Evolutionary conservation across 495 filamentous ascomycete genomes (phyloP), one percentile per base, ranked within the genome.

Genomic region (Podospora pseudocomata): DNA sequence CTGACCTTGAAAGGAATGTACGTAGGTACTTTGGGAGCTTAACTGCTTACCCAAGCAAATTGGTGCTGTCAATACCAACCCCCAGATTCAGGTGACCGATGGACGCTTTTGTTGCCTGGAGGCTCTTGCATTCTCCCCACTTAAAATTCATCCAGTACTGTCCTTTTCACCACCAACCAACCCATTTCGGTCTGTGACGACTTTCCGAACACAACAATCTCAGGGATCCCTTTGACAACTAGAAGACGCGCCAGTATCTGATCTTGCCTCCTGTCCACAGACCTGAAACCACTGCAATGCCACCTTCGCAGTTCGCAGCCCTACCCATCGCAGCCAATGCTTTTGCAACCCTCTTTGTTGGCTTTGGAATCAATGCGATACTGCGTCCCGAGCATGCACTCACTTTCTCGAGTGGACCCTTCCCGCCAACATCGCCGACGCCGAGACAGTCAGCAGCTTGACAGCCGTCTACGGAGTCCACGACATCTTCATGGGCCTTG

Each of bases 401-500:
- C 53, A 74, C 76, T 18, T 79, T 86, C 70, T 86, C 73, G 76
- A 80, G 65, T 80, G 81, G 64, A 70, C 74, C 1, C 66, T 64
- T 1, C 81, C 83, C 72, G 59, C 39, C 39, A 49, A 49, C 9
- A 16, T 13, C 1, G 39, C 39, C 39, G 39, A 49, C 39, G 13
- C 13, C 13, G 39, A 49, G 39, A 49, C 13, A 11, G 39, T 13
- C 9, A 49, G 2, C 39, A 49, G 39, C 39, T 66, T 86, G 15
- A 78, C 83, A 74, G 72, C 78, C 23, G 68, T 86, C 65, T 86
- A 86, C 72, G 85, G 84, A 6, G 78, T 77, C 4, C 77, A 84
- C 3, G 83, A 88, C 68, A 76, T 86, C 55, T 87, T 85, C 78
- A 84, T 86, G 80, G 84, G 83, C 0, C 20, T 83, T 2, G 80